Base-by-base conservation (phyloP, 306 rosid genomes). In the Dalbergia cochinchinensis region DNA sequence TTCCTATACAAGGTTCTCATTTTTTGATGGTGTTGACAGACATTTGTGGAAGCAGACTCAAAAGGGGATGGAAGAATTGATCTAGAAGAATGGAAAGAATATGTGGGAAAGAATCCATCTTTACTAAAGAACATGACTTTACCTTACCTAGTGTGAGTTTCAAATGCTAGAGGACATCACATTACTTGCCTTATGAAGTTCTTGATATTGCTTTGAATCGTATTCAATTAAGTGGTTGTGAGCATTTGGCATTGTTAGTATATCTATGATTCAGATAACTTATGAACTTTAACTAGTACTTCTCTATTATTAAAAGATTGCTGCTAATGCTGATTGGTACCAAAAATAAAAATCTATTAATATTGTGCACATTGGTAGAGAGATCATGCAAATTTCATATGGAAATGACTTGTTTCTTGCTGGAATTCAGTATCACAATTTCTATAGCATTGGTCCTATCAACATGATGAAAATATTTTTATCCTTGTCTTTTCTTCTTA, bases 41-140 rank as follows among this genome's bases (percentile, higher is more conserved):
- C 85, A 65, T 78, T 73, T 59, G 31, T 34, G 26, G 86, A 67
- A 67, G 80, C 77, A 22, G 83, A 83, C 59, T 31, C 81, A 41
- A 73, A 78, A 73, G 73, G 78, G 0, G 87, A 83, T 61, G 65
- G 77, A 44, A 77, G 68, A 71, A 82, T 82, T 19, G 82, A 77
- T 53, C 7, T 41, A 18, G 82, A 82, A 63, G 85, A 82, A 76
- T 82, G 82, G 82, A 33, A 76, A 63, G 74, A 69, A 50, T 82
- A 69, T 69, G 82, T 77, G 53, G 34, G 5, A 76, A 69, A 82
- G 67, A 75, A 82, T 57, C 82, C 85, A 51, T 76, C 82, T 50
- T 31, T 82, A 33, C 60, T 82, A 8, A 82, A 77, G 82, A 82
- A 77, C 69, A 82, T 82, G 85, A 70, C 82, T 18, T 69, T 82